Evolutionary conservation across 2,329 filamentous ascomycete species (phyloP).

Genomic region (Stylonectria norvegica): DNA sequence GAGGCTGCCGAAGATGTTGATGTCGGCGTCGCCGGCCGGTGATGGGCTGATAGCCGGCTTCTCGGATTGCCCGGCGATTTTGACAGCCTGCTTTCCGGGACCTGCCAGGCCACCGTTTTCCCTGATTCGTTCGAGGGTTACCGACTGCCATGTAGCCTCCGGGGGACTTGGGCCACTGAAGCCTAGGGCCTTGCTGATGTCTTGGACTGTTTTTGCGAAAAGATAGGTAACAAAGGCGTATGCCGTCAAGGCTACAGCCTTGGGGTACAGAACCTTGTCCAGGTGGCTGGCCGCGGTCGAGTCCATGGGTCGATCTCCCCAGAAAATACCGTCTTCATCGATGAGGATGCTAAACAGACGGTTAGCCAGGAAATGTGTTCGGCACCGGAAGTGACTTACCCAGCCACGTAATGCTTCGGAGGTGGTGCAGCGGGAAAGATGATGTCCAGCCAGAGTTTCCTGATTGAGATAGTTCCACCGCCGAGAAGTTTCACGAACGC

Average conservation of each 20-base stretch:
- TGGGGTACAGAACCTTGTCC: constrained; percentile 52
- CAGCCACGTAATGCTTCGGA: constrained; percentile 56
- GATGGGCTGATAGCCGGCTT: constrained; percentile 23
- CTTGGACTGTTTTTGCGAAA: constrained; percentile 41
- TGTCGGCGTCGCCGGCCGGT: constrained; percentile 23
- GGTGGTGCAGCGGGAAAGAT: constrained; percentile 58
- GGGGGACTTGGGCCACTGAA: constrained; percentile 29
- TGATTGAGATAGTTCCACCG: constrained; percentile 48
- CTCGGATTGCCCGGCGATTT: constrained; percentile 22
- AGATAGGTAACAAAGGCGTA: constrained; percentile 52
- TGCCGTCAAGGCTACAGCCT: constrained; percentile 46
- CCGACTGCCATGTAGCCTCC: constrained; percentile 32
- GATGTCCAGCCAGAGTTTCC: constrained; percentile 57
- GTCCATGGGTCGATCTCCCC: constrained; percentile 48
- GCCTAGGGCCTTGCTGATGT: constrained; percentile 46
- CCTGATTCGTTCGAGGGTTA: constrained; percentile 28
- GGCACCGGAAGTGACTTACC: constrained; percentile 44
- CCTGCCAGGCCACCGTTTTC: constrained; percentile 20
- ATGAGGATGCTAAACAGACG: constrained; percentile 44
- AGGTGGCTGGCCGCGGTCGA: constrained; percentile 43
- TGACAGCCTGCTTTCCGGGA: constrained; percentile 21
- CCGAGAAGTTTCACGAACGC: constrained; percentile 39
- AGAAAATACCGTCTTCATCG: constrained; percentile 46
- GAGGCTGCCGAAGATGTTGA: constrained; percentile 26
- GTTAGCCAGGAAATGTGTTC: constrained; percentile 9